phyloP scores from a whole-genome alignment of 2,329 filamentous ascomycete species.

The Bipolaris cookei region DNA sequence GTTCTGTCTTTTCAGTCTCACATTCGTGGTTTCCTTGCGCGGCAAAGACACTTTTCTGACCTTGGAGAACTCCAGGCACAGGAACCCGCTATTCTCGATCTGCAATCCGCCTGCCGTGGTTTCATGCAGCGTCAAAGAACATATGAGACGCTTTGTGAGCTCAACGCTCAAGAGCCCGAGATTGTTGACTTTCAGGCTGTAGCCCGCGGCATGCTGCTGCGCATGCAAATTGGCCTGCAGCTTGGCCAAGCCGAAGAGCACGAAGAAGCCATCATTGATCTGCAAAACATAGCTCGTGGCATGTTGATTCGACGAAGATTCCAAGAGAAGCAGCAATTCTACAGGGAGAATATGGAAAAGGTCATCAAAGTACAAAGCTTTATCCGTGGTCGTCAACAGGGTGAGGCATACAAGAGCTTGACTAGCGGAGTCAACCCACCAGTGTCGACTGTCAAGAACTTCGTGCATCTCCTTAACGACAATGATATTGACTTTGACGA shows the following conservation, averaged over 20 bases:
- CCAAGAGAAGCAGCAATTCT: conserved; percentile 84
- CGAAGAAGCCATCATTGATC: conserved; percentile 74
- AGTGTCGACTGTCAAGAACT: conserved; percentile 95
- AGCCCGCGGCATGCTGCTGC: conserved; percentile 77
- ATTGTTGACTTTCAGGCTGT: conserved; percentile 76
- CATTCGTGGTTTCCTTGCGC: conserved; percentile 57
- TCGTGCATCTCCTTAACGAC: conserved; percentile 96
- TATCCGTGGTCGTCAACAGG: conserved; percentile 90
- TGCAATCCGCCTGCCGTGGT: conserved; percentile 74
- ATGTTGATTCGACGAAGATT: conserved; percentile 77
- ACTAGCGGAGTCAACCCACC: conserved; percentile 96
- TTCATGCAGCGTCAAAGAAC: conserved; percentile 67
- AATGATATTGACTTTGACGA: conserved; percentile 99
- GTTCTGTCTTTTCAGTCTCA: conserved; percentile 61
- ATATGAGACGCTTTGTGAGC: conserved; percentile 68
- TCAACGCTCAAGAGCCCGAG: conserved; percentile 71
- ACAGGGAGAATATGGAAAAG: conserved; percentile 97
- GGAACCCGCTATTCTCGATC: conserved; percentile 61
- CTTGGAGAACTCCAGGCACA: conserved; percentile 64
- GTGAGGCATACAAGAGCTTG: conserved; percentile 96
- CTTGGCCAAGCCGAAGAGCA: conserved; percentile 81
- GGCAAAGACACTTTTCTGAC: conserved; percentile 53
- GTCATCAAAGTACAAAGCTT: conserved; percentile 99
- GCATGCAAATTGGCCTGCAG: conserved; percentile 74
- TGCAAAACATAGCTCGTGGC: conserved; percentile 77